These are phyloP conservation scores for Sphaerulina musiva DNA, from an alignment of 2,329 filamentous ascomycete species.

Conservation along the genomic window DNA sequence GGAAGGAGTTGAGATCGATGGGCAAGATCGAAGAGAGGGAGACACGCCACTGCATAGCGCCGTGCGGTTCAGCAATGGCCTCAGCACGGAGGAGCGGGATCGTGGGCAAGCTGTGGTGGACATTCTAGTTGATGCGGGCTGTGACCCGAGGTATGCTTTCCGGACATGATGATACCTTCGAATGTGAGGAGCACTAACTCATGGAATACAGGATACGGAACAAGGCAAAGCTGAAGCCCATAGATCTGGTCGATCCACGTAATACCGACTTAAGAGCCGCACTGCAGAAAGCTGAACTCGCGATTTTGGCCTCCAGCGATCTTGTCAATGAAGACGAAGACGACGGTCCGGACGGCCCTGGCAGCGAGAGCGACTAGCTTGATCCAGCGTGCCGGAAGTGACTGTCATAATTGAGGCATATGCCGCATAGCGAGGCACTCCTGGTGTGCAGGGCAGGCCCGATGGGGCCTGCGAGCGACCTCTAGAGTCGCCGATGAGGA, in stretches of 20 bases:
- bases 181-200: background rate
- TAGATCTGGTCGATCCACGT: slow-evolving; percentile 66
- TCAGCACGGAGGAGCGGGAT: slow-evolving; percentile 56
- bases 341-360: slow-evolving; percentile 36
- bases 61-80: slow-evolving; percentile 67
- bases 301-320: slow-evolving; percentile 44
- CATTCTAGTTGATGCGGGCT: slow-evolving; percentile 77
- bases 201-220: slow-evolving; percentile 51
- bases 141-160: slow-evolving; percentile 46
- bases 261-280: slow-evolving; percentile 57
- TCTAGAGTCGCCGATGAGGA: background rate
- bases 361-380: slow-evolving; percentile 43
- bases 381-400: background rate
- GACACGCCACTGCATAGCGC: slow-evolving; percentile 77
- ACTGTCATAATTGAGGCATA: background rate
- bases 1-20: slow-evolving; percentile 78
- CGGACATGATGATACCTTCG: background rate
- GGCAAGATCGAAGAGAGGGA: slow-evolving; percentile 60
- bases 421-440: background rate
- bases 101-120: slow-evolving; percentile 62
- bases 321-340: slow-evolving; percentile 45
- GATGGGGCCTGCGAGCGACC: background rate
- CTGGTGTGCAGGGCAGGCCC: background rate
- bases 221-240: slow-evolving; percentile 64
- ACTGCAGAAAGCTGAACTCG: slow-evolving; percentile 66